These are phyloP conservation scores for Yarrowia osloensis DNA, from an alignment of 805 yeast species.

Conservation along the genomic window DNA sequence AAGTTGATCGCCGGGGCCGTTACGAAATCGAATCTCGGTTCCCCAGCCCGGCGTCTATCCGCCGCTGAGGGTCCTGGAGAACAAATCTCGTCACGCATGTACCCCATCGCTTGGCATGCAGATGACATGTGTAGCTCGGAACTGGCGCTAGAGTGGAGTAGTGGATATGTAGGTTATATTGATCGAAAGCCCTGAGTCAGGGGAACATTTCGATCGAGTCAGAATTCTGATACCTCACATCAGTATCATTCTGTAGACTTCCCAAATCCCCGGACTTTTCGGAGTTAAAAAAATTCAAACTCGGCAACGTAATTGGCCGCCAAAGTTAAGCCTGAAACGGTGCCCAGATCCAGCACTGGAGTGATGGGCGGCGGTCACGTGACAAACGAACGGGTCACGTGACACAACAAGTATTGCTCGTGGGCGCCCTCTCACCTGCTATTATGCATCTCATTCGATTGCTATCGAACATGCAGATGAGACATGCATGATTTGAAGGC, in stretches of 20 bases:
- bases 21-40: neutral
- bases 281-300: neutral
- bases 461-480: too few species aligned
- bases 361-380: too few species aligned
- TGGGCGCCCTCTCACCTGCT: too few species aligned
- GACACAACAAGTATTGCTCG: too few species aligned
- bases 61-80: too few species aligned
- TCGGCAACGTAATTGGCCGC: neutral
- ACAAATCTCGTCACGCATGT: neutral
- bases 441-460: too few species aligned
- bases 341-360: constrained; percentile 8
- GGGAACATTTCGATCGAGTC: neutral
- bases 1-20: neutral
- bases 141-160: neutral
- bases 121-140: neutral
- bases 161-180: too few species aligned
- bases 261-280: neutral
- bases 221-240: neutral
- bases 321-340: constrained; percentile 16
- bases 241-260: neutral
- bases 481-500: too few species aligned
- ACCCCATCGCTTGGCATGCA: constrained; percentile 27
- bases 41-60: neutral
- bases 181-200: too few species aligned
- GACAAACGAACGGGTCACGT: neutral